phyloP scores from a whole-genome alignment of 176 grass and related monocot species.

The Oryza coarctata region DNA sequence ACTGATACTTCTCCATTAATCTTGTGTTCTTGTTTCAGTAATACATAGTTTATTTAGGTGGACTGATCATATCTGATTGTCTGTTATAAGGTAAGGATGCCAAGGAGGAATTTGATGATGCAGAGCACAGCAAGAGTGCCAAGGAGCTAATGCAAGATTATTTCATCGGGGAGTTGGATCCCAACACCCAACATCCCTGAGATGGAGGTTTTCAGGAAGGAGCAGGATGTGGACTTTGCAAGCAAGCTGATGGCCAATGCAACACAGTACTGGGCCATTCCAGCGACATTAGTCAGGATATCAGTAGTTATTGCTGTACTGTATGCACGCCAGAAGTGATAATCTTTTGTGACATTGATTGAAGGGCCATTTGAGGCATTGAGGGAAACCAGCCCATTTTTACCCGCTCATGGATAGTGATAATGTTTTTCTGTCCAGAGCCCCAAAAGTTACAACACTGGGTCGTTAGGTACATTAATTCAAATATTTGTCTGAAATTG shows the following conservation, averaged over 20 bases:
- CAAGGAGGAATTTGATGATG: slow-evolving; percentile 89
- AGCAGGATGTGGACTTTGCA: slow-evolving; percentile 39
- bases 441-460: neutral
- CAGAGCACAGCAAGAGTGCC: slow-evolving; percentile 67
- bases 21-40: neutral
- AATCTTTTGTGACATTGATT: neutral
- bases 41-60: neutral
- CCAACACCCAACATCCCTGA: slow-evolving; percentile 52
- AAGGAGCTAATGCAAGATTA: slow-evolving; percentile 76
- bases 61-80: slow-evolving; percentile 18
- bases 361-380: slow-evolving; percentile 13
- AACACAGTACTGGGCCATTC: slow-evolving; percentile 44
- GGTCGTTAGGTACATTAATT: slow-evolving; percentile 19
- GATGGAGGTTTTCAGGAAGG: slow-evolving; percentile 69
- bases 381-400: slow-evolving; percentile 29
- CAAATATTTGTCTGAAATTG: slow-evolving; percentile 29
- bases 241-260: slow-evolving; percentile 40
- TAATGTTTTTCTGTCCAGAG: slow-evolving; percentile 30
- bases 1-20: neutral
- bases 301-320: slow-evolving; percentile 53
- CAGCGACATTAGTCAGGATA: slow-evolving; percentile 51
- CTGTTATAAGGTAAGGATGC: slow-evolving; percentile 75
- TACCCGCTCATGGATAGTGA: slow-evolving; percentile 22
- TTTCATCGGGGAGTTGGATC: slow-evolving; percentile 72
- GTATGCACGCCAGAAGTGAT: slow-evolving; percentile 57